phyloP scores from a whole-genome alignment of 306 rosid species.

The Begonia fuchsioides region DNA sequence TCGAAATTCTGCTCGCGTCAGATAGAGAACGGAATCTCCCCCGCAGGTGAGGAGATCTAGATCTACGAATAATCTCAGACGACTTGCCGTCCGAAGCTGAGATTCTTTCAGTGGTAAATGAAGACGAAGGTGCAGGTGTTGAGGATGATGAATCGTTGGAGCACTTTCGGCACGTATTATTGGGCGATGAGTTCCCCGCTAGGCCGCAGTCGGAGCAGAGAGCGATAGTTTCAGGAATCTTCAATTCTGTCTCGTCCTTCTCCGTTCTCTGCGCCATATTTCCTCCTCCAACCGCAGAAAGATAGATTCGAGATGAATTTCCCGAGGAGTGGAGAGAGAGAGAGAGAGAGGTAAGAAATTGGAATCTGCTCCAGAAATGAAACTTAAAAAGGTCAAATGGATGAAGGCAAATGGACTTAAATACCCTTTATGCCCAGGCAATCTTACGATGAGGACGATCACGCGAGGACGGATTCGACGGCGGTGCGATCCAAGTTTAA shows the following conservation, averaged over 20 bases:
- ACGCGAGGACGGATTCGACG: too few relatives aligned
- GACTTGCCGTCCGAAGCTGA: constrained; percentile 24
- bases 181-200: constrained; percentile 66
- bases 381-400: too few relatives aligned
- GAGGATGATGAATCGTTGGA: constrained; percentile 30
- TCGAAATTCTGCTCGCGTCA: constrained; percentile 10
- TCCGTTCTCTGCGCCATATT: constrained; percentile 70
- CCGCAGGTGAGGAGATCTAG: constrained; percentile 28
- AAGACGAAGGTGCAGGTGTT: constrained; percentile 2
- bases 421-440: too few relatives aligned
- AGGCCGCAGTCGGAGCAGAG: constrained; percentile 83
- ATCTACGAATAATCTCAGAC: constrained; percentile 31
- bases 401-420: too few relatives aligned
- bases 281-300: not conserved
- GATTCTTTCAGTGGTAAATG: constrained; percentile 7
- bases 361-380: constrained; percentile 27
- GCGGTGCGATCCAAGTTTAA: too few relatives aligned
- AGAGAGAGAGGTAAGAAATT: constrained; percentile 1
- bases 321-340: constrained; percentile 10
- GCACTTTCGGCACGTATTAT: constrained; percentile 90
- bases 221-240: constrained; percentile 50
- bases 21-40: constrained; percentile 12
- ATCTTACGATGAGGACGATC: too few relatives aligned
- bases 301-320: constrained; percentile 4
- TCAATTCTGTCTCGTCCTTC: constrained; percentile 81